Evolutionary conservation across 345 rosid genomes (phyloP).

Genomic region (Rhizophora mangle): DNA sequence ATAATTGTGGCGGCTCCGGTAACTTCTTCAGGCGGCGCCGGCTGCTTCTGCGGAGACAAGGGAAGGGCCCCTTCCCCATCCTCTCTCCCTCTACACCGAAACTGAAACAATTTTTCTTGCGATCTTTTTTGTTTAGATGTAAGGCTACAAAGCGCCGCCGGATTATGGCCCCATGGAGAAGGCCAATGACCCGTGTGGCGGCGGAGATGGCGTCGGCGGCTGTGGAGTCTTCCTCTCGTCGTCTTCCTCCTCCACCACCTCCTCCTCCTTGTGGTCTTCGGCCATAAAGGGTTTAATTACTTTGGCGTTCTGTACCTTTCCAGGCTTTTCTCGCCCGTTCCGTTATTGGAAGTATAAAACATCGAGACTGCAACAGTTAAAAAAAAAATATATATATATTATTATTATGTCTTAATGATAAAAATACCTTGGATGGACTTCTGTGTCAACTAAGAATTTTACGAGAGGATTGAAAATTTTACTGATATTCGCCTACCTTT

Average conservation of each 20-base stretch:
- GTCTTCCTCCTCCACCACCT: neutral
- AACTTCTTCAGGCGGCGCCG: conserved; percentile 19
- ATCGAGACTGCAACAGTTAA: neutral
- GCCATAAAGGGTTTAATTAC: conserved; percentile 2
- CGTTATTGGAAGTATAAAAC: too few species aligned
- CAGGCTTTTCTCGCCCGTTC: too few species aligned
- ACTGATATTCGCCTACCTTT: too few species aligned
- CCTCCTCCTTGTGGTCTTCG: neutral
- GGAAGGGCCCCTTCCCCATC: conserved; percentile 23
- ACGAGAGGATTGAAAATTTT: too few species aligned
- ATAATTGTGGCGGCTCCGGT: neutral
- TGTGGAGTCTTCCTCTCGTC: neutral
- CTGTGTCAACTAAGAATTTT: too few species aligned
- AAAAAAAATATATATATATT: neutral
- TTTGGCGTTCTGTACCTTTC: neutral
- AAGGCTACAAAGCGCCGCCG: neutral
- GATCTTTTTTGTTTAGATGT: neutral
- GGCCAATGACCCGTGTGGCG: neutral
- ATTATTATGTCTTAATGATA: too few species aligned
- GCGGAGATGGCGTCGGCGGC: neutral
- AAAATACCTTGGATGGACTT: too few species aligned
- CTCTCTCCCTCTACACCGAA: neutral
- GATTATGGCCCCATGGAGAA: neutral
- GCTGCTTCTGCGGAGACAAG: neutral
- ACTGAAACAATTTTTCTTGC: too few species aligned